Evolutionary conservation across 2,329 filamentous ascomycete species (phyloP).

Genomic region (Sporothrix protearum): DNA sequence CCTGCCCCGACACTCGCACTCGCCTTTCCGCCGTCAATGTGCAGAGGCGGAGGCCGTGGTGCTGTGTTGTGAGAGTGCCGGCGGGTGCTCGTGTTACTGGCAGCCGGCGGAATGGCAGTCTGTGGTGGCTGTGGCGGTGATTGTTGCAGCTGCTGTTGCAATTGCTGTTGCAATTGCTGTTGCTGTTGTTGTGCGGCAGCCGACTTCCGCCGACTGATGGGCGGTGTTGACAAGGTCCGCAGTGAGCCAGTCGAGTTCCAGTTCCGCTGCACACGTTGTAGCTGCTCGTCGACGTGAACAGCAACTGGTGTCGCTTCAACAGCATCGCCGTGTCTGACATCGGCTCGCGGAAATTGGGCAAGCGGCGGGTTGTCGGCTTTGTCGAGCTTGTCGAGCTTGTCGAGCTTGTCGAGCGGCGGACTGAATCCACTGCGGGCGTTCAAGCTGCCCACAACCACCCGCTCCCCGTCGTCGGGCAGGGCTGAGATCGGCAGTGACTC

Average conservation of each 20-base stretch:
- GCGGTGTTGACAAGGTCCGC: constrained; percentile 52
- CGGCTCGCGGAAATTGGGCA: background rate
- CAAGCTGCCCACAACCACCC: background rate
- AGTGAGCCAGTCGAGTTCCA: constrained; percentile 19
- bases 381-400: no score
- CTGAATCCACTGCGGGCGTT: background rate
- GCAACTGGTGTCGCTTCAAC: background rate
- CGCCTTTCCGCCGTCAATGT: constrained; percentile 36
- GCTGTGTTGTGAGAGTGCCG: constrained; percentile 51
- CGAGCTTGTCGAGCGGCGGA: background rate
- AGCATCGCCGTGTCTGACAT: background rate
- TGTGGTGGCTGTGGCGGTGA: background rate
- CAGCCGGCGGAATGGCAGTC: constrained; percentile 6
- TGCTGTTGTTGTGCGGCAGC: constrained; percentile 29
- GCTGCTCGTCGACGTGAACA: background rate
- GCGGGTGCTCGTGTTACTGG: constrained; percentile 38
- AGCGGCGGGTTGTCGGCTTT: background rate
- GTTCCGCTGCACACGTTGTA: constrained; percentile 3
- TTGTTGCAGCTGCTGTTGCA: constrained; percentile 31
- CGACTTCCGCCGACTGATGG: constrained; percentile 42
- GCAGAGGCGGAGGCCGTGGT: constrained; percentile 43
- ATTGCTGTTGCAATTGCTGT: constrained; percentile 30
- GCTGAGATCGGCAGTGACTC: constrained; percentile 56
- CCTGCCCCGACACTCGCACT: background rate
- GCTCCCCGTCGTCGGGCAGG: constrained; percentile 33